Percentiles rank a stretch among this genome's conserved stretches.
Evolutionary conservation across 352 stramenopile species (phyloP).

Genomic region (Pythium plurisporium): DNA sequence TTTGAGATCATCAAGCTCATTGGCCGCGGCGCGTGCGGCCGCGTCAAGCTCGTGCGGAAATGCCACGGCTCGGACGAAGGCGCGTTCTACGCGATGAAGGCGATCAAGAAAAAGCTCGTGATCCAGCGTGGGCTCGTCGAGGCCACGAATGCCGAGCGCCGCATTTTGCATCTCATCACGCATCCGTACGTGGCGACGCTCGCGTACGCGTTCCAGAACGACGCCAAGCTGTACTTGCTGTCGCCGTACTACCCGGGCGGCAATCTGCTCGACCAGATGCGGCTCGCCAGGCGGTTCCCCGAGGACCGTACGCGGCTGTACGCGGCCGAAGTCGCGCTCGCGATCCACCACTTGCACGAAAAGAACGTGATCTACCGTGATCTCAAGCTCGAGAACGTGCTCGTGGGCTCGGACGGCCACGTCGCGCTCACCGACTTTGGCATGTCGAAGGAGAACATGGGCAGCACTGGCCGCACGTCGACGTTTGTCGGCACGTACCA

Average conservation of each 20-base stretch:
- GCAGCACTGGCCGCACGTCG: conserved; percentile 68
- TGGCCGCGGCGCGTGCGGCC: conserved; percentile 85
- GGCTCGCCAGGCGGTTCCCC: conserved; percentile 92
- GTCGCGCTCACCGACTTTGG: conserved; percentile 98
- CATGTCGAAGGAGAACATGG: conserved; percentile 94
- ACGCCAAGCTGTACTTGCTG: conserved; percentile 97
- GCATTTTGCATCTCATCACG: conserved; percentile 92
- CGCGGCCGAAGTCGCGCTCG: conserved; percentile 93
- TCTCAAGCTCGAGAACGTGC: conserved; percentile 95
- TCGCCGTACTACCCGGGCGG: conserved; percentile 97
- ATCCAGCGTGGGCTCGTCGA: conserved; percentile 95
- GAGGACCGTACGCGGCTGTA: conserved; percentile 96
- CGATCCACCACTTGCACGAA: conserved; percentile 94
- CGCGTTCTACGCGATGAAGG: conserved; percentile 91
- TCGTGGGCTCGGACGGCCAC: conserved; percentile 93
- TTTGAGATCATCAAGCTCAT: conserved; percentile 88
- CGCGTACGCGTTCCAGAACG: conserved; percentile 97
- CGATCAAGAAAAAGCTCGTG: conserved; percentile 90
- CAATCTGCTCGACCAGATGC: conserved; percentile 98
- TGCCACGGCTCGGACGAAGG: conserved; percentile 80
- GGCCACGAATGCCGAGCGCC: conserved; percentile 95
- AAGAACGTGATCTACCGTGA: conserved; percentile 95
- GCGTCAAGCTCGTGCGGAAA: conserved; percentile 88
- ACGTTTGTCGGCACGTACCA: conserved; percentile 85
- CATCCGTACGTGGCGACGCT: conserved; percentile 98